Evolutionary conservation across 345 rosid species (phyloP).

Genomic region (Citrus maxima): DNA sequence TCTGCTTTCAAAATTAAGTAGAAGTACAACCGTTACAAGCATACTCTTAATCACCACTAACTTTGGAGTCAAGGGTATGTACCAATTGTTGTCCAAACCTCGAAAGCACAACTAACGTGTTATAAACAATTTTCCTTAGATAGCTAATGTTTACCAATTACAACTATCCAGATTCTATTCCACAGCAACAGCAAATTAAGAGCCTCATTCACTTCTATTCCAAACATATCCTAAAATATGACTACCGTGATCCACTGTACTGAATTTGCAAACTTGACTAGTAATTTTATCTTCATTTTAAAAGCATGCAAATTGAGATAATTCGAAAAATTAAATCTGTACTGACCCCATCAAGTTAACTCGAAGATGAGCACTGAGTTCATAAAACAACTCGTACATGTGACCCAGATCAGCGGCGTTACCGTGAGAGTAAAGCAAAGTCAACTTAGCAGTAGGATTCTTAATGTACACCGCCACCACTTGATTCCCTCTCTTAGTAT

Average conservation of each 20-base stretch:
- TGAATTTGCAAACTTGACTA: not conserved
- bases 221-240: not conserved
- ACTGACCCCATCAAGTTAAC: conserved; percentile 90
- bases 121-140: not conserved
- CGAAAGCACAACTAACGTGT: not conserved
- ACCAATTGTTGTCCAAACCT: not conserved
- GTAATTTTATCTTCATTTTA: too few species aligned
- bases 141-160: not conserved
- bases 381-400: conserved; percentile 72
- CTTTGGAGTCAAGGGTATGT: not conserved
- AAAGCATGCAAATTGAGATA: not conserved
- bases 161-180: not conserved
- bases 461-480: conserved; percentile 76
- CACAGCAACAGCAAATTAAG: not conserved
- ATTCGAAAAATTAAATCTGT: not conserved
- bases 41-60: not conserved
- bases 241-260: not conserved
- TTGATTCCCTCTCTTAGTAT: conserved; percentile 78
- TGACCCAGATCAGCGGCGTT: conserved; percentile 98
- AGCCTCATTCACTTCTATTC: not conserved
- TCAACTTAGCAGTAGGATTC: conserved; percentile 74
- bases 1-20: not conserved
- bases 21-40: not conserved
- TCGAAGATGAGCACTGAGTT: conserved; percentile 71
- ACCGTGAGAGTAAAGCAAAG: conserved; percentile 83